Evolutionary conservation across 352 stramenopile species (phyloP).

Genomic region (Phytopythium montanum): DNA sequence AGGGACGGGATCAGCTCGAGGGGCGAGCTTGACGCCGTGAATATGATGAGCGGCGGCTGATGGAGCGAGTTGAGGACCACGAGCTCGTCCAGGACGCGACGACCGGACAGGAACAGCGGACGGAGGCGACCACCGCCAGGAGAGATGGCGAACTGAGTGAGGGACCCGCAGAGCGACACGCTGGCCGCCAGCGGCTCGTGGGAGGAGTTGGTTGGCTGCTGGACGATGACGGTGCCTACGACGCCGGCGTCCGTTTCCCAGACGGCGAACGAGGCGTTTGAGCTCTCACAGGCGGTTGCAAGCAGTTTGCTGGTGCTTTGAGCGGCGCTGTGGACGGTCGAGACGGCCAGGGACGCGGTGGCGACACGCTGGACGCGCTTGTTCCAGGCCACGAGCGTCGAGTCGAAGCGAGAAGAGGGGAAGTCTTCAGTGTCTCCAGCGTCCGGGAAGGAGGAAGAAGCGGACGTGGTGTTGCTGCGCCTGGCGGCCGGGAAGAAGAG

Average conservation of each 20-base stretch:
- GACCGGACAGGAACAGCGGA: not conserved
- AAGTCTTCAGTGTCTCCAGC: conserved; percentile 35
- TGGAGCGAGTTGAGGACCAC: not conserved
- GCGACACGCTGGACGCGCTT: conserved; percentile 44
- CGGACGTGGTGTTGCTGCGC: not conserved
- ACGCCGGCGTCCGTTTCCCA: not conserved
- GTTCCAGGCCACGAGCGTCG: conserved; percentile 55
- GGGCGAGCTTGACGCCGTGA: not conserved
- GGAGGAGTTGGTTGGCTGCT: not conserved
- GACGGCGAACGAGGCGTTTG: not conserved
- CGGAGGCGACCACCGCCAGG: not conserved
- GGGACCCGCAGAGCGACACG: not conserved
- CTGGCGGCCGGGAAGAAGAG: conserved; percentile 32
- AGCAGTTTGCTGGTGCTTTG: conserved; percentile 50
- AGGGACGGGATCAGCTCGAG: not conserved
- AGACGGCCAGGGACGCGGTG: conserved; percentile 40
- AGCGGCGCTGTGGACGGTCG: conserved; percentile 26
- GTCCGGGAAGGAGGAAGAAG: conserved; percentile 25
- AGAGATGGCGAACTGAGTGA: not conserved
- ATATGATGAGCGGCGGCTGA: not conserved
- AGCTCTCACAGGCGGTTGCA: conserved; percentile 40
- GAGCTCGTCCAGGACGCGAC: not conserved
- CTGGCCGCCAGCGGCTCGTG: not conserved
- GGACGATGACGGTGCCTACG: not conserved
- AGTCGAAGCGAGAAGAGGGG: conserved; percentile 48